Evolutionary conservation across 2,329 filamentous ascomycete genomes (phyloP).

Genomic region (Calonectria henricotiae): DNA sequence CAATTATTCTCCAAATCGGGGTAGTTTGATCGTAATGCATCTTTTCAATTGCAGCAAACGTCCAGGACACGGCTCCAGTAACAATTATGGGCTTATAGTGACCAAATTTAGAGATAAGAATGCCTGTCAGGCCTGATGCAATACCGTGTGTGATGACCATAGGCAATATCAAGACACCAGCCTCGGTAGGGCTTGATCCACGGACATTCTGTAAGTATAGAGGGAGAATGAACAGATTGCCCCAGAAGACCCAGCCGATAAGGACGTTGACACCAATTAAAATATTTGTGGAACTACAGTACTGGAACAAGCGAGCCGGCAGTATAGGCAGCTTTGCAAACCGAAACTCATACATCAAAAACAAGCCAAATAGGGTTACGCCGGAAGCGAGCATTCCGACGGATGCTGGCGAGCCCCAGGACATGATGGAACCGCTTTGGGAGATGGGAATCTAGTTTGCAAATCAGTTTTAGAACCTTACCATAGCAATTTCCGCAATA

Average conservation of each 20-base stretch:
- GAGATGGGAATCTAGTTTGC: constrained; percentile 2
- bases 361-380: background rate
- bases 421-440: background rate
- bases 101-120: background rate
- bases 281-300: background rate
- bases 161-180: background rate
- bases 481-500: background rate
- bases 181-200: background rate
- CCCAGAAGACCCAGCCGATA: background rate
- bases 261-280: background rate
- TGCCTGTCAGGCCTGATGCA: background rate
- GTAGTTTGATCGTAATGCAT: constrained; percentile 4
- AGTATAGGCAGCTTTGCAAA: background rate
- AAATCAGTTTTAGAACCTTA: background rate
- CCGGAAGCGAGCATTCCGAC: background rate
- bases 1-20: background rate
- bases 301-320: background rate
- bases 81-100: background rate
- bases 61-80: background rate
- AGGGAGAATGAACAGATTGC: background rate
- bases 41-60: constrained; percentile 1
- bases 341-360: background rate
- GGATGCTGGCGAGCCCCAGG: background rate
- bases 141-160: constrained; percentile 2
- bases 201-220: constrained; percentile 6